Percentiles rank a stretch among this genome's conserved stretches.
These are phyloP conservation scores for Phytophthora chlamydospora DNA, from an alignment of 352 stramenopile species.

Conservation along the genomic window DNA sequence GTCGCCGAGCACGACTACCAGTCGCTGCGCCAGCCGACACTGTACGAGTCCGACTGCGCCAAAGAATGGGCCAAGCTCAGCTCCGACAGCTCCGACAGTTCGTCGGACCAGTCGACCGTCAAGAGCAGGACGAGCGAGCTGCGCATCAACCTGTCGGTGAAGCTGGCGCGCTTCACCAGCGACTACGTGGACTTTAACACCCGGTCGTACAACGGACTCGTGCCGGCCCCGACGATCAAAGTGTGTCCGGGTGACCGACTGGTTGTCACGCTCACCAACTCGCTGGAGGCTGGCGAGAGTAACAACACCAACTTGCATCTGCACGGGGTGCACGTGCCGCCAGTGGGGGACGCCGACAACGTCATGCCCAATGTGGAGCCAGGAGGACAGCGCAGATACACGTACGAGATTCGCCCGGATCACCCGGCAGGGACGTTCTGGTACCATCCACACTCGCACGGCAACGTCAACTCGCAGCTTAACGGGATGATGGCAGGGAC, in stretches of 20 bases:
- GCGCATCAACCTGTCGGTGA: slow-evolving; percentile 62
- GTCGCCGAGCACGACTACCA: slow-evolving; percentile 47
- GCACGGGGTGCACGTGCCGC: slow-evolving; percentile 74
- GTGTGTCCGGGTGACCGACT: slow-evolving; percentile 73
- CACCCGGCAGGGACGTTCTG: slow-evolving; percentile 80
- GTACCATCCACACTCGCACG: slow-evolving; percentile 81
- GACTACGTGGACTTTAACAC: slow-evolving; percentile 80
- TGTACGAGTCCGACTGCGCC: slow-evolving; percentile 54
- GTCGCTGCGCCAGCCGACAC: slow-evolving; percentile 41
- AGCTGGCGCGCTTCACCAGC: slow-evolving; percentile 66
- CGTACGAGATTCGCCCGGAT: slow-evolving; percentile 70
- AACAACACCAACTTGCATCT: slow-evolving; percentile 81
- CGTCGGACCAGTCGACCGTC: slow-evolving; percentile 39
- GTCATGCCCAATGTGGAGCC: slow-evolving; percentile 63
- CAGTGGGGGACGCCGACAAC: slow-evolving; percentile 60
- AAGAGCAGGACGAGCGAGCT: slow-evolving; percentile 55
- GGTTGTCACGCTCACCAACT: slow-evolving; percentile 63
- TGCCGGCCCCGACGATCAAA: slow-evolving; percentile 76
- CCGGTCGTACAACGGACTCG: slow-evolving; percentile 67
- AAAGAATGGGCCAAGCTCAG: slow-evolving; percentile 40
- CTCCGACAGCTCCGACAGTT: slow-evolving; percentile 17
- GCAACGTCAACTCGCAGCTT: slow-evolving; percentile 79
- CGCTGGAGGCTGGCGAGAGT: slow-evolving; percentile 44
- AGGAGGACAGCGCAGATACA: slow-evolving; percentile 52
- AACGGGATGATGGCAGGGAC: slow-evolving; percentile 76